A percentile compares a stretch with the other conserved stretches of the same genome.
phyloP scores from a whole-genome alignment of 2,329 filamentous ascomycete species.

The Pseudogymnoascus destructans region DNA sequence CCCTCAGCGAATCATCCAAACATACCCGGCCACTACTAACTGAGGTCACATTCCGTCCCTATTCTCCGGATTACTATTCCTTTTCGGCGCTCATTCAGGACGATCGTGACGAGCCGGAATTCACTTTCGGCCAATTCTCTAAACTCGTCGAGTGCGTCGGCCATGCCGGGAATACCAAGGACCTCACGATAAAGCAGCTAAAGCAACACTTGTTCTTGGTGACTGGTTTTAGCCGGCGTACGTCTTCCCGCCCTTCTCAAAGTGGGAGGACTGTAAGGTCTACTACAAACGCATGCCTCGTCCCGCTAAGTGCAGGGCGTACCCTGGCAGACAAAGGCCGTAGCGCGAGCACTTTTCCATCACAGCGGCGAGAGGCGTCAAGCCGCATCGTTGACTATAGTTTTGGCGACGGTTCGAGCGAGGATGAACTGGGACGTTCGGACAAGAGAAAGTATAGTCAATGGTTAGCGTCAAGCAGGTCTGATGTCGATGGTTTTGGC shows the following conservation, averaged over 20 bases:
- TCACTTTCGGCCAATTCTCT: constrained; percentile 13
- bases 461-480: too few species aligned
- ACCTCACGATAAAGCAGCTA: constrained; percentile 14
- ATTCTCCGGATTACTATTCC: constrained; percentile 13
- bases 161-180: constrained; percentile 13
- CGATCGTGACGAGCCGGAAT: constrained; percentile 8
- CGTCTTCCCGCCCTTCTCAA: constrained; percentile 11
- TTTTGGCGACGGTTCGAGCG: too few species aligned
- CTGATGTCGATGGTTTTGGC: too few species aligned
- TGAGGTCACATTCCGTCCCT: constrained; percentile 13
- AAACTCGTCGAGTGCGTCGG: constrained; percentile 13
- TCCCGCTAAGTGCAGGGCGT: too few species aligned
- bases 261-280: constrained; percentile 12
- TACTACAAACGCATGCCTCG: too few species aligned
- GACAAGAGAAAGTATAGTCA: too few species aligned
- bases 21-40: constrained; percentile 12
- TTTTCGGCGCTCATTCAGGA: constrained; percentile 11
- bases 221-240: constrained; percentile 15
- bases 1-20: constrained; percentile 10
- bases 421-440: too few species aligned
- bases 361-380: too few species aligned
- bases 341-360: too few species aligned
- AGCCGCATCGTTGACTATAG: too few species aligned
- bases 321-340: too few species aligned
- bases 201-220: constrained; percentile 16